These are phyloP conservation scores for Eimeria falciformis DNA, from an alignment of 169 alveolate genomes.

Conservation along the genomic window DNA sequence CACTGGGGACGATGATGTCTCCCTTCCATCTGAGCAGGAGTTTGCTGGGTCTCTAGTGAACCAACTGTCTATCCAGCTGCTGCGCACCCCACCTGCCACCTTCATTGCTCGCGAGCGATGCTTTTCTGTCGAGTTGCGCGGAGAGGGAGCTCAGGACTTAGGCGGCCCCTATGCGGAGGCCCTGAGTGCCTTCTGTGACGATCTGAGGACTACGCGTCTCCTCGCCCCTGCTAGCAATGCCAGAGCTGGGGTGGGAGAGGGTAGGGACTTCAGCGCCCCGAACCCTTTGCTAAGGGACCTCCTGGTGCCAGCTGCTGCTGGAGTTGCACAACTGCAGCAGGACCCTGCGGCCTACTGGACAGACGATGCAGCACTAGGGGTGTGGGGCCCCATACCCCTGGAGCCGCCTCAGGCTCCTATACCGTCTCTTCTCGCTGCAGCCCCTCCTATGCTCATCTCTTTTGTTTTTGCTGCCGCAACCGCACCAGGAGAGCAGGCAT, in stretches of 20 bases:
- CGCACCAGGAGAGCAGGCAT: background rate
- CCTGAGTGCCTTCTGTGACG: slow-evolving; percentile 71
- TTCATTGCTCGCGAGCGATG: slow-evolving; percentile 59
- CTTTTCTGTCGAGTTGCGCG: slow-evolving; percentile 63
- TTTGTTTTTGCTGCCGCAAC: background rate
- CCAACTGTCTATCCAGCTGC: slow-evolving; percentile 69
- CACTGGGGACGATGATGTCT: slow-evolving; percentile 3
- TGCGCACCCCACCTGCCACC: slow-evolving; percentile 26
- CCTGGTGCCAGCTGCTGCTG: slow-evolving; percentile 65
- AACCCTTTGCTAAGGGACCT: slow-evolving; percentile 62
- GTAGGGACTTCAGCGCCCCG: slow-evolving; percentile 52
- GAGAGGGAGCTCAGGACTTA: slow-evolving; percentile 76
- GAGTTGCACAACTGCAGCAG: background rate
- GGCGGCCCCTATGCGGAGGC: slow-evolving; percentile 77
- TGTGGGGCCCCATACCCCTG: background rate
- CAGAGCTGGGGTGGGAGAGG: slow-evolving; percentile 63
- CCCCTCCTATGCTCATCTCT: background rate
- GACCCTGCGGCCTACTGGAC: background rate
- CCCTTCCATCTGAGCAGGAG: slow-evolving; percentile 1
- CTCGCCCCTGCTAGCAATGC: slow-evolving; percentile 64
- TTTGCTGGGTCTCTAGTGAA: slow-evolving; percentile 6
- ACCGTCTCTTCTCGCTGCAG: slow-evolving; percentile 19
- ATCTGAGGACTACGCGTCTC: slow-evolving; percentile 29
- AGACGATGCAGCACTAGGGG: slow-evolving; percentile 25
- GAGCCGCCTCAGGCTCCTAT: background rate